Percentiles rank a stretch among this genome's conserved stretches.
Conservation (phyloP, 306 rosid genomes). For the Cicer pinnatifidum region DNA sequence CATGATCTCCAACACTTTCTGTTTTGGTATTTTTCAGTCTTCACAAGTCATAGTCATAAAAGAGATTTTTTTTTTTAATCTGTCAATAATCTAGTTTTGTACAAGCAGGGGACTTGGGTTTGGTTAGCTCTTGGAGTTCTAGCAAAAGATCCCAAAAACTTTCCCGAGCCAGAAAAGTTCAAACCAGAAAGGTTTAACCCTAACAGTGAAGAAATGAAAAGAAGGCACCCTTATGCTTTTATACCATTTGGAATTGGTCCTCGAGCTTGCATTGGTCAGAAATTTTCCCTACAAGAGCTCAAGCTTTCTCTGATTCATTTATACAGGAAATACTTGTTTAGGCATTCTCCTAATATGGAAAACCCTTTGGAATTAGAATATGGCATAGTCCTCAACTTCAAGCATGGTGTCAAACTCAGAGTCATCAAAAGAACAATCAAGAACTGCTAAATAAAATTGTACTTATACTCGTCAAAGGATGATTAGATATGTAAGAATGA, state of each 20-base stretch:
- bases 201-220: slow-evolving; percentile 69
- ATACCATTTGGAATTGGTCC: slow-evolving; percentile 95
- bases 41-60: neutral
- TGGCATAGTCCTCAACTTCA: slow-evolving; percentile 91
- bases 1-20: neutral
- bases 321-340: slow-evolving; percentile 71
- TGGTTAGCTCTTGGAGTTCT: slow-evolving; percentile 92
- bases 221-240: slow-evolving; percentile 84
- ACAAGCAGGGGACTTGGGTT: slow-evolving; percentile 90
- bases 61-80: neutral
- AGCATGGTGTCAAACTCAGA: slow-evolving; percentile 76
- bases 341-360: slow-evolving; percentile 86
- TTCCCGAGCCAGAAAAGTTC: slow-evolving; percentile 92
- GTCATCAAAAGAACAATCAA: slow-evolving; percentile 51
- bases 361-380: slow-evolving; percentile 76
- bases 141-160: slow-evolving; percentile 82
- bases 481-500: neutral
- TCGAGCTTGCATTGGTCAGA: slow-evolving; percentile 87
- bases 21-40: neutral
- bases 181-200: slow-evolving; percentile 93
- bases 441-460: neutral
- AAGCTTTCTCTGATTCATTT: slow-evolving; percentile 85
- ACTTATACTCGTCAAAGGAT: neutral
- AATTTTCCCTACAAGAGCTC: slow-evolving; percentile 76
- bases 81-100: slow-evolving; percentile 17